Conservation (phyloP, 306 rosid species). For the Prosopis cineraria region DNA sequence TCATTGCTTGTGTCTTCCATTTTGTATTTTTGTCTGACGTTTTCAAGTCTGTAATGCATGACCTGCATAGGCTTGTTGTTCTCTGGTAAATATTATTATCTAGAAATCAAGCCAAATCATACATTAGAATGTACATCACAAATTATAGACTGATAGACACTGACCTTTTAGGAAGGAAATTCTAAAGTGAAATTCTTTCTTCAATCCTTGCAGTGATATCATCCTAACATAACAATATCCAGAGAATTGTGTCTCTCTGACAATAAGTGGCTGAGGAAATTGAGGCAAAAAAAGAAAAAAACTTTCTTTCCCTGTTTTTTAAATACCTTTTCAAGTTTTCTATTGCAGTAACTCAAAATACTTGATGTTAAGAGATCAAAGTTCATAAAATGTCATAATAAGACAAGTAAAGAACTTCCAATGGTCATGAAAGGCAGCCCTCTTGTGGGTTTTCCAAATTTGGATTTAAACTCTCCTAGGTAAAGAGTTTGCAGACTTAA, state of each 20-base stretch:
- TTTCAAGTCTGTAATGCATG: slow-evolving; percentile 47
- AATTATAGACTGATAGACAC: background rate
- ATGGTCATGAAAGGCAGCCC: background rate
- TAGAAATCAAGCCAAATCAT: slow-evolving; percentile 4
- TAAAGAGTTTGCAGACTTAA: background rate
- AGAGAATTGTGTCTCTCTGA: background rate
- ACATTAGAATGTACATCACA: slow-evolving; percentile 4
- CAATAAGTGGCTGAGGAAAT: slow-evolving; percentile 15
- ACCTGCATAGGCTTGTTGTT: slow-evolving; percentile 63
- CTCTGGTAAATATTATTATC: slow-evolving; percentile 46
- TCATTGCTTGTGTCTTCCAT: too few relatives aligned
- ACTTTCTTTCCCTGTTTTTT: background rate
- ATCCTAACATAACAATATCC: slow-evolving; percentile 49
- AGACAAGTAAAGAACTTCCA: background rate
- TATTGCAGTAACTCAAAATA: background rate
- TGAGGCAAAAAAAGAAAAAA: background rate
- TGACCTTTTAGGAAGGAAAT: slow-evolving; percentile 82
- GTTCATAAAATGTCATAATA: background rate
- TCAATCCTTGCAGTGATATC: slow-evolving; percentile 69
- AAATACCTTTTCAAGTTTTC: background rate
- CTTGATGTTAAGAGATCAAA: background rate
- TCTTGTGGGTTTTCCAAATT: background rate
- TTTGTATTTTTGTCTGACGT: slow-evolving; percentile 37
- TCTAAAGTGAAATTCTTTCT: slow-evolving; percentile 78
- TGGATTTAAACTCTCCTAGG: background rate